Conservation (phyloP, 2,329 filamentous ascomycete genomes). For the Arachnomyces sp. region DNA sequence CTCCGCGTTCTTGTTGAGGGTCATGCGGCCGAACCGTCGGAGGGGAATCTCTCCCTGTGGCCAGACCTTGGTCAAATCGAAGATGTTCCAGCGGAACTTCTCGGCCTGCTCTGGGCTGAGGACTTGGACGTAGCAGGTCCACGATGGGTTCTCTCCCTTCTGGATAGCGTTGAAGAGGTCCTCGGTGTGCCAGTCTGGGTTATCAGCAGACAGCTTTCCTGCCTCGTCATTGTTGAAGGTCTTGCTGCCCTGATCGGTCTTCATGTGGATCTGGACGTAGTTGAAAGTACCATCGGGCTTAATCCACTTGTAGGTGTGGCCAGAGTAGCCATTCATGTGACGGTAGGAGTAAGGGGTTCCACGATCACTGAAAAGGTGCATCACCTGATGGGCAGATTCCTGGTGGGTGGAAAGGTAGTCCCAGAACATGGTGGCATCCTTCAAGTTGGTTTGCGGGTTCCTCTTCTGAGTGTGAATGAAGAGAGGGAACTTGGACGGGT, state of each 20-base stretch:
- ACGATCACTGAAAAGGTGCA: slow-evolving; percentile 59
- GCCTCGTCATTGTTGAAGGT: slow-evolving; percentile 54
- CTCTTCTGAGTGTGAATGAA: slow-evolving; percentile 71
- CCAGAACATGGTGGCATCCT: slow-evolving; percentile 65
- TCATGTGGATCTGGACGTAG: slow-evolving; percentile 59
- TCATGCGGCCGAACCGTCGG: slow-evolving; percentile 54
- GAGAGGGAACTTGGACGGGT: slow-evolving; percentile 64
- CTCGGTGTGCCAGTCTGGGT: slow-evolving; percentile 57
- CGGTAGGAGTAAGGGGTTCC: slow-evolving; percentile 60
- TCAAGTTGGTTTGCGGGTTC: slow-evolving; percentile 62
- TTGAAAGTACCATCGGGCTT: slow-evolving; percentile 60
- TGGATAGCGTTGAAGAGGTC: slow-evolving; percentile 60
- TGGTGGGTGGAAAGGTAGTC: slow-evolving; percentile 55
- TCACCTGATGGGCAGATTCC: slow-evolving; percentile 56
- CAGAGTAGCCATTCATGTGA: slow-evolving; percentile 61
- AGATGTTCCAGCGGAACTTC: slow-evolving; percentile 55
- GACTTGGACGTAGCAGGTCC: slow-evolving; percentile 58
- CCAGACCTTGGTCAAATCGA: slow-evolving; percentile 65
- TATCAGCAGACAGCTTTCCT: slow-evolving; percentile 44
- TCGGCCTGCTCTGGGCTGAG: slow-evolving; percentile 56
- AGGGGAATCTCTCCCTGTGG: slow-evolving; percentile 57
- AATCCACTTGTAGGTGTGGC: slow-evolving; percentile 60
- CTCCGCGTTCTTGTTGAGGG: slow-evolving; percentile 56
- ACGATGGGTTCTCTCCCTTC: slow-evolving; percentile 53
- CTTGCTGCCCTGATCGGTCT: slow-evolving; percentile 56